Base-by-base conservation (phyloP, 371 early-diverging fungal genomes). In the Phascolomyces articulosus region DNA sequence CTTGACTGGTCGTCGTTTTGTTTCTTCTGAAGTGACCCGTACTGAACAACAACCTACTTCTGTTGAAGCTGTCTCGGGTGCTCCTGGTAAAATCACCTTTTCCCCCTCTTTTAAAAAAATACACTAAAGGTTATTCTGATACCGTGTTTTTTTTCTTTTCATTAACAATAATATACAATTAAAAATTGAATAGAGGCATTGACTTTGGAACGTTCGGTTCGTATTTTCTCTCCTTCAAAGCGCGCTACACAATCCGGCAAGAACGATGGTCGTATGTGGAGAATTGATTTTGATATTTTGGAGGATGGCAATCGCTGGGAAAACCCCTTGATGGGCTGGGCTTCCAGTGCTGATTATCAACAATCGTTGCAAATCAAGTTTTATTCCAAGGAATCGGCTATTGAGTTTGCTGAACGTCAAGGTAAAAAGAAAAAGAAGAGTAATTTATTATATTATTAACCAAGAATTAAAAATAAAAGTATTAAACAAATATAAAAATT, bases 261-360 rank as follows among this genome's bases (percentile, higher is more conserved):
- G 53, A 83, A 90, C 63, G 84, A 89, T 65, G 88, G 92, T 27
- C 84, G 89, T 64, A 74, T 85, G 69, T 98, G 97, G 97, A 84
- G 85, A 49, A 79, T 98, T 51, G 57, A 62, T 26, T 95, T 96
- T 71, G 95, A 96, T 72, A 87, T 86, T 58, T 72, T 93, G 67
- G 86, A 86, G 55, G 79, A 84, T 40, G 88, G 87, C 47, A 90
- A 89, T 66, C 88, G 93, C 54, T 97, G 96, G 93, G 92, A 92
- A 69, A 98, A 98, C 78, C 92, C 90, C 58, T 70, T 96, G 59
- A 96, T 97, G 86, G 97, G 96, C 29, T 98, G 97, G 98, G 86
- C 93, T 53, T 90, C 91, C 68, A 94, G 91, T 65, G 85, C 90
- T 31, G 97, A 98, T 79, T 83, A 89, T 54, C 86, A 93, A 77